A percentile compares a stretch with the other conserved stretches of the same genome.
Evolutionary conservation across 1,284 basidiomycete species (phyloP).

Genomic region (Cryptococcus sp.): DNA sequence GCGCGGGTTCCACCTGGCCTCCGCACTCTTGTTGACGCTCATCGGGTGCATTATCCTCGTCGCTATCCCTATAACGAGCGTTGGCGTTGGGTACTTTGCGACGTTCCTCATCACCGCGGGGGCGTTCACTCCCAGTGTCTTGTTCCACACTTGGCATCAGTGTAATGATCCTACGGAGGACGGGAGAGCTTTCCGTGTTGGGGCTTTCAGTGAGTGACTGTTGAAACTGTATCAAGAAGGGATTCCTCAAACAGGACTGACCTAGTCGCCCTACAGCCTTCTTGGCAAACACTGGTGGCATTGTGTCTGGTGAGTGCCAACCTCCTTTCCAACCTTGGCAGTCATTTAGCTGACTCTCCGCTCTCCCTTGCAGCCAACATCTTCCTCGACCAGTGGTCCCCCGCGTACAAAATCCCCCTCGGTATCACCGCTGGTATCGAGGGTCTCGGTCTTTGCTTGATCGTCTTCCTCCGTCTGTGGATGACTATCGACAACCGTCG

Average conservation of each 20-base stretch:
- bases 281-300: constrained; percentile 24
- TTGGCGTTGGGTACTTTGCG: constrained; percentile 25
- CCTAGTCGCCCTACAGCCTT: constrained; percentile 8
- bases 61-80: constrained; percentile 18
- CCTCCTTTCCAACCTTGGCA: background rate
- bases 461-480: constrained; percentile 16
- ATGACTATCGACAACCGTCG: constrained; percentile 29
- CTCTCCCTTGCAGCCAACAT: constrained; percentile 15
- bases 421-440: constrained; percentile 16
- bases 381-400: constrained; percentile 21
- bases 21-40: constrained; percentile 18
- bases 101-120: constrained; percentile 31
- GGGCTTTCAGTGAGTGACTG: constrained; percentile 13
- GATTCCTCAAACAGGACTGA: background rate
- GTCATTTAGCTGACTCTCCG: background rate
- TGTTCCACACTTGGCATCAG: constrained; percentile 30
- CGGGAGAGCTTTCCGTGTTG: constrained; percentile 26
- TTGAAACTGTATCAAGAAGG: too few species aligned
- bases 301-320: constrained; percentile 15
- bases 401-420: constrained; percentile 17
- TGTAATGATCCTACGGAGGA: constrained; percentile 26
- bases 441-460: constrained; percentile 8
- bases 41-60: constrained; percentile 24
- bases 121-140: constrained; percentile 22
- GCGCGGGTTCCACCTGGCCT: constrained; percentile 25